A percentile compares a stretch with the other conserved stretches of the same genome.
phyloP scores from a whole-genome alignment of 164 flowering plant species.

The Liriodendron chinense region DNA sequence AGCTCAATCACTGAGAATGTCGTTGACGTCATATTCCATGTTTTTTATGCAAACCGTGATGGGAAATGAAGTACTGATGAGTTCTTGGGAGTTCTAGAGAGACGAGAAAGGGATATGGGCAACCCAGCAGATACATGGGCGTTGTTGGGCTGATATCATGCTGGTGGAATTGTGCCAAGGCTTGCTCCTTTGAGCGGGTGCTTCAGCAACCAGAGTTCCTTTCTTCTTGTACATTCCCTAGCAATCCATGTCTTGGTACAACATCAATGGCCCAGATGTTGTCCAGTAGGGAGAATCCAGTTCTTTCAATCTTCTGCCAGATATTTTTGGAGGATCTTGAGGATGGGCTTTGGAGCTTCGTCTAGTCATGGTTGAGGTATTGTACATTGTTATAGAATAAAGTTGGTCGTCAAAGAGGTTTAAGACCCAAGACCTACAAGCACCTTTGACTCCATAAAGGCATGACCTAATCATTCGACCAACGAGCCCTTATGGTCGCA shows the following conservation, averaged over 20 bases:
- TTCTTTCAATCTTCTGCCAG: no score
- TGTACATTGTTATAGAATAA: no score
- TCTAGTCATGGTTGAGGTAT: no score
- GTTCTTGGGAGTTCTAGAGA: constrained; percentile 69
- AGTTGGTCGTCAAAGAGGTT: no score
- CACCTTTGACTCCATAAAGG: no score
- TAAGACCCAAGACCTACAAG: no score
- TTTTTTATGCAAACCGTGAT: constrained; percentile 75
- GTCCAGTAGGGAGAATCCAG: no score
- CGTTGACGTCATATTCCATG: constrained; percentile 69
- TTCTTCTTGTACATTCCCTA: not conserved
- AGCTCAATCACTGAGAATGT: constrained; percentile 53
- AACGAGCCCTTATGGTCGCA: no score
- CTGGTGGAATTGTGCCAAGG: constrained; percentile 44
- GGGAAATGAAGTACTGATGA: constrained; percentile 70
- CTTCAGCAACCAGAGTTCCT: constrained; percentile 14
- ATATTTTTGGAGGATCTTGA: no score
- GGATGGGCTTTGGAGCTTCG: no score
- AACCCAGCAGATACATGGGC: constrained; percentile 56
- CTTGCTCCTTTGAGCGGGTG: constrained; percentile 24
- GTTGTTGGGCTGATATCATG: constrained; percentile 48
- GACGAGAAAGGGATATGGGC: constrained; percentile 53
- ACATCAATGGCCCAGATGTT: not conserved
- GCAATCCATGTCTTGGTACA: not conserved
- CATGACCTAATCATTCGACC: no score